Evolutionary conservation across 2,329 filamentous ascomycete genomes (phyloP).

Genomic region (Ophiocordyceps camponoti-floridani): DNA sequence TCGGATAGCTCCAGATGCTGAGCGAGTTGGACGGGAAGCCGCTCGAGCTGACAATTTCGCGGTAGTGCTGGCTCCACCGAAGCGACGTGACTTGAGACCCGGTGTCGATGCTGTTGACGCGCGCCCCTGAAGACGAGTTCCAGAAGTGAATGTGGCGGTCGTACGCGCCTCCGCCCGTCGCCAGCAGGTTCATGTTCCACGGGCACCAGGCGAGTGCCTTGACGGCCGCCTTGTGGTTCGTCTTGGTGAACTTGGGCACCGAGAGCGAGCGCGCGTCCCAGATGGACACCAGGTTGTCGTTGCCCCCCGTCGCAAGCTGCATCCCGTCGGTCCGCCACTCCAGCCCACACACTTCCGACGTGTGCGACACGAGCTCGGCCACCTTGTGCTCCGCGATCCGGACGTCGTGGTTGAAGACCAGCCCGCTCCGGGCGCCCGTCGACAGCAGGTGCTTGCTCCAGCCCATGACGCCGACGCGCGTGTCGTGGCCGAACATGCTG

Average conservation of each 20-base stretch:
- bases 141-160: constrained; percentile 99
- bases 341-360: constrained; percentile 91
- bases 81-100: constrained; percentile 94
- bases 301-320: constrained; percentile 91
- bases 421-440: constrained; percentile 81
- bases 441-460: constrained; percentile 98
- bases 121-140: constrained; percentile 95
- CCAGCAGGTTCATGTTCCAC: constrained; percentile 94
- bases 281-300: constrained; percentile 97
- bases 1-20: constrained; percentile 98
- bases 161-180: constrained; percentile 88
- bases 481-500: constrained; percentile 96
- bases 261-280: constrained; percentile 91
- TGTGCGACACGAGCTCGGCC: constrained; percentile 91
- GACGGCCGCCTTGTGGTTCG: constrained; percentile 96
- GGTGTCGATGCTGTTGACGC: constrained; percentile 98
- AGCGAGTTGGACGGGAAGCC: constrained; percentile 99
- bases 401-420: constrained; percentile 97
- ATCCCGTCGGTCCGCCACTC: constrained; percentile 96
- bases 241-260: constrained; percentile 98
- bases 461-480: constrained; percentile 91
- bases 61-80: constrained; percentile 91
- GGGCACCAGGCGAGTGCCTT: constrained; percentile 98
- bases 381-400: constrained; percentile 96
- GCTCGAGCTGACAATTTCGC: constrained; percentile 92